A percentile compares a stretch with the other conserved stretches of the same genome.
Conservation (phyloP, 2,329 filamentous ascomycete genomes). For the Passalora sequoiae region DNA sequence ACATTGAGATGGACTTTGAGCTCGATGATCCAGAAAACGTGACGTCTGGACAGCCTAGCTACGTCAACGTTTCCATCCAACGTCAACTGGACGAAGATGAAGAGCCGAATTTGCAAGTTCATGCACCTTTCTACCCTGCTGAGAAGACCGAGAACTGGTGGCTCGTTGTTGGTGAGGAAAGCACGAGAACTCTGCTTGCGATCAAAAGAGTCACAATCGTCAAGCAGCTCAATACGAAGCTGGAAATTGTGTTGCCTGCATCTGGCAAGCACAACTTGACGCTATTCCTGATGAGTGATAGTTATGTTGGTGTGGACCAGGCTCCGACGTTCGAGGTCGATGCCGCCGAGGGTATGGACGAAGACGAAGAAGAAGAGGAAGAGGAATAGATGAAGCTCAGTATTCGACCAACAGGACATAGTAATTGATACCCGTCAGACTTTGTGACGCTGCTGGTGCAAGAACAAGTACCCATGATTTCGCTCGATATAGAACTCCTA, state of each 20-base stretch:
- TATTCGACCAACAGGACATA: too few species aligned
- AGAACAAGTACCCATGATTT: too few species aligned
- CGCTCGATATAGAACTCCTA: too few species aligned
- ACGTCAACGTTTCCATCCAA: constrained; percentile 77
- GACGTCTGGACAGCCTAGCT: constrained; percentile 71
- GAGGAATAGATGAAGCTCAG: too few species aligned
- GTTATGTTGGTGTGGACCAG: constrained; percentile 94
- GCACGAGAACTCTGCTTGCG: constrained; percentile 76
- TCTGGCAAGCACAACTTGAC: constrained; percentile 83
- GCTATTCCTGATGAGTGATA: constrained; percentile 93
- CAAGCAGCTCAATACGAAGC: constrained; percentile 66
- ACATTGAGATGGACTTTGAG: constrained; percentile 85
- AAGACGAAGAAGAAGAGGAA: constrained; percentile 81
- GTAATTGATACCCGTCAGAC: too few species aligned
- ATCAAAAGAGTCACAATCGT: constrained; percentile 93
- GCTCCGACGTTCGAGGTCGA: constrained; percentile 82
- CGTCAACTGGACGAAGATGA: constrained; percentile 70
- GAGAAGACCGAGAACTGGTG: constrained; percentile 98
- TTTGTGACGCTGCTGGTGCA: too few species aligned
- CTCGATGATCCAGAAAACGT: constrained; percentile 76
- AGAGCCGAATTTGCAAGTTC: constrained; percentile 75
- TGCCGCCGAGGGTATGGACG: constrained; percentile 89
- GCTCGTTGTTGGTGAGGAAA: constrained; percentile 92
- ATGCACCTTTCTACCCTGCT: constrained; percentile 87
- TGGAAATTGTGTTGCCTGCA: constrained; percentile 84